These are phyloP conservation scores for Polyporus tsugae DNA, from an alignment of 1,284 basidiomycete genomes.

Conservation along the genomic window DNA sequence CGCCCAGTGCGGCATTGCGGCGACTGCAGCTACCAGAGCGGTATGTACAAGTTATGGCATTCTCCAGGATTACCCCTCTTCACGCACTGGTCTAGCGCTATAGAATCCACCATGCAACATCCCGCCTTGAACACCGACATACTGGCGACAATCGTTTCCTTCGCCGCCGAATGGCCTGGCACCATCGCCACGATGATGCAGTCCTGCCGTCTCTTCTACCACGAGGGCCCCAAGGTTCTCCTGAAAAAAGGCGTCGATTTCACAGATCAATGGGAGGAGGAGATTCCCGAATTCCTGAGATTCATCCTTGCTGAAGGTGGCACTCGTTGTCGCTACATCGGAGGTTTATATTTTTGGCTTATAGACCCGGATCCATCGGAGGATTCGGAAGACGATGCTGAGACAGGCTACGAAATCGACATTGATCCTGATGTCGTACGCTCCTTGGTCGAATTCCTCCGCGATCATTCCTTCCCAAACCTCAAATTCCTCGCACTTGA, in stretches of 20 bases:
- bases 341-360: not conserved
- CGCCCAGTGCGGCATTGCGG: not conserved
- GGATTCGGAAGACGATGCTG: not conserved
- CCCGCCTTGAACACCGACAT: conserved; percentile 3
- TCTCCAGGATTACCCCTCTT: not conserved
- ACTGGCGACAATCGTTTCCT: not conserved
- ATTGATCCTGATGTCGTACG: not conserved
- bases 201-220: conserved; percentile 16
- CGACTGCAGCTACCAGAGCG: not conserved
- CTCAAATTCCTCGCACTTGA: not conserved
- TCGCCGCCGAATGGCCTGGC: not conserved
- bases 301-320: conserved; percentile 17
- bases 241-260: not conserved
- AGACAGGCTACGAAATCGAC: not conserved
- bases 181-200: conserved; percentile 14
- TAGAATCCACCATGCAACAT: not conserved
- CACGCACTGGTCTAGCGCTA: not conserved
- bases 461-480: not conserved
- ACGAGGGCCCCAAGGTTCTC: conserved; percentile 18
- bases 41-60: not conserved
- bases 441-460: not conserved
- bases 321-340: conserved; percentile 13
- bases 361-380: not conserved
- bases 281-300: conserved; percentile 5
- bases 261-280: not conserved